Conservation (phyloP, 345 rosid species). For the Lepidium sativum region DNA sequence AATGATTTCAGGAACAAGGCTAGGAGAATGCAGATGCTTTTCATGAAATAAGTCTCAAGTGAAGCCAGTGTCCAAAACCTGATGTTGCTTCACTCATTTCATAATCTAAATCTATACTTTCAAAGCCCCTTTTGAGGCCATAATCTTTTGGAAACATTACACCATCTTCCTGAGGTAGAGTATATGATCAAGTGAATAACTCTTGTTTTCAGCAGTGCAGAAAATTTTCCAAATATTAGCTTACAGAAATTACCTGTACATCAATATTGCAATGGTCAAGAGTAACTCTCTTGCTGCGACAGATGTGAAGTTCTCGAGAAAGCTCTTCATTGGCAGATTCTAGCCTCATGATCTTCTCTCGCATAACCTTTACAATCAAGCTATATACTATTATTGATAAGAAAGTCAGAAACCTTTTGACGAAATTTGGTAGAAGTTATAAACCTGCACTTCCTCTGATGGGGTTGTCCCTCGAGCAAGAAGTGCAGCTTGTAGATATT, state of each 20-base stretch:
- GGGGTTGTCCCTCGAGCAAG: conserved; percentile 45
- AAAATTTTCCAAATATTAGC: neutral
- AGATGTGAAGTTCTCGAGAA: conserved; percentile 61
- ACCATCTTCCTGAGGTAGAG: conserved; percentile 29
- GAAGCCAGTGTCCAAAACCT: conserved; percentile 22
- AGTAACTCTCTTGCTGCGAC: conserved; percentile 47
- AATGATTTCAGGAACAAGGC: neutral
- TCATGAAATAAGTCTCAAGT: neutral
- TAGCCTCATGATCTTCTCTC: conserved; percentile 55
- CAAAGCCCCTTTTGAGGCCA: conserved; percentile 46
- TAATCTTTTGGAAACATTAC: conserved; percentile 27
- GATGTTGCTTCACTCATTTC: conserved; percentile 58
- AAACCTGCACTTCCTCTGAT: conserved; percentile 52
- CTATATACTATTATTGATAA: neutral
- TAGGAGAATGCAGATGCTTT: neutral
- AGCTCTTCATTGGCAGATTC: conserved; percentile 67
- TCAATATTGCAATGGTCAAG: conserved; percentile 41
- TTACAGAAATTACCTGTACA: conserved; percentile 34
- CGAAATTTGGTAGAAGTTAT: neutral
- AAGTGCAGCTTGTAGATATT: conserved; percentile 58
- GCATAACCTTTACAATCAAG: conserved; percentile 38
- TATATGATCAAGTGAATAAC: conserved; percentile 7
- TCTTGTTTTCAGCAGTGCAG: neutral
- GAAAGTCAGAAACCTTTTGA: neutral
- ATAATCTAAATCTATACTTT: conserved; percentile 53